Evolutionary conservation across 1,284 basidiomycete species (phyloP), one percentile per base, ranked within the genome.

Genomic region (Cryptococcus sp.): DNA sequence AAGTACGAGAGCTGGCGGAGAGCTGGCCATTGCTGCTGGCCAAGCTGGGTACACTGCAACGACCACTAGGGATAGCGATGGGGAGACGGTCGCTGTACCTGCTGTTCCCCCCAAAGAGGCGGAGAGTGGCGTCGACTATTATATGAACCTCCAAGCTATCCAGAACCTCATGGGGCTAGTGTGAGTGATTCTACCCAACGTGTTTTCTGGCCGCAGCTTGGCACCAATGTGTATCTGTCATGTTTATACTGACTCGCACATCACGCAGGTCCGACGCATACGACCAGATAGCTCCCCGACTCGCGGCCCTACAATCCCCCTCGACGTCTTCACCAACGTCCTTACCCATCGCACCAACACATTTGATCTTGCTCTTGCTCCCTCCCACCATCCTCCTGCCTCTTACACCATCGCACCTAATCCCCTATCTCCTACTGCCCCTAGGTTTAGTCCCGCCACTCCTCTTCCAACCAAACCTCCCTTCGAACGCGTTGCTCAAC

Each of bases 101-200:
- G 70, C 65, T 20, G 74, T 71, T 1, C 71, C 76, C 15, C 71
- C 72, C 1, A 72, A 71, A 53, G 71, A 75, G 52, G 72, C 73
- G 1, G 76, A 78, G 59, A 73, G 66, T 47, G 67, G 69, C 3
- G 72, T 78, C 56, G 78, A 79, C 55, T 78, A 78, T 49, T 77
- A 73, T 54, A 75, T 78, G 75, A 80, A 80, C 60, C 55, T 80
- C 19, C 79, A 79, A 56, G 78, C 77, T 3, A 79, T 80, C 51
- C 79, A 80, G 66, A 80, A 80, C 62, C 67, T 79, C 25, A 79
- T 80, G 78, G 78, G 78, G 7, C 56, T 73, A 15, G 61, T 76
- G 75, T 76, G 51, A 65, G 75, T 70, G 15, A n/a, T n/a, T n/a
- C n/a, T n/a, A n/a, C n/a, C n/a, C 20, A 5, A 23, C 15, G 22